Conservation (phyloP, 805 yeast genomes). For the Jamesozyma rosinii region DNA sequence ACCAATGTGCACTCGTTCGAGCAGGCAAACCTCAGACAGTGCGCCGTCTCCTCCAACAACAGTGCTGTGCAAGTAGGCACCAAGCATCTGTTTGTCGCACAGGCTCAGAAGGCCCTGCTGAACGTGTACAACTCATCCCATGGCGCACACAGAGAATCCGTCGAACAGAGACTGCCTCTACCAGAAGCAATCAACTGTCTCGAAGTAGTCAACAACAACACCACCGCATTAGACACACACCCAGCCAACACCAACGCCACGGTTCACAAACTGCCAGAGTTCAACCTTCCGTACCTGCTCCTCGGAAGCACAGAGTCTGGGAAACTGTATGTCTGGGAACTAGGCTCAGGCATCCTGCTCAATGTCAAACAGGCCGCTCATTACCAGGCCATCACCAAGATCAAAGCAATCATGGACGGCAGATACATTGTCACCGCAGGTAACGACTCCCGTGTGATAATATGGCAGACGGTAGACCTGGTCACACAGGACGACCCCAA, state of each 20-base stretch:
- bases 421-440: conserved; percentile 67
- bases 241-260: neutral
- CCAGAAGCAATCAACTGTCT: conserved; percentile 65
- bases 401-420: conserved; percentile 55
- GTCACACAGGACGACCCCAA: conserved; percentile 35
- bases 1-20: conserved; percentile 24
- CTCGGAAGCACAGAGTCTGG: conserved; percentile 55
- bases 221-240: conserved; percentile 7
- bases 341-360: conserved; percentile 64
- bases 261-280: conserved; percentile 30
- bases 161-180: conserved; percentile 71
- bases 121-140: conserved; percentile 51
- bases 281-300: conserved; percentile 57
- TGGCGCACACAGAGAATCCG: conserved; percentile 36
- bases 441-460: conserved; percentile 65
- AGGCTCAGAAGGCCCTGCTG: conserved; percentile 62
- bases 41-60: conserved; percentile 38
- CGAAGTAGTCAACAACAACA: conserved; percentile 19
- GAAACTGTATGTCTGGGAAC: conserved; percentile 75
- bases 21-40: conserved; percentile 27
- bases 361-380: conserved; percentile 66
- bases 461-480: conserved; percentile 65
- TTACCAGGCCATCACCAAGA: conserved; percentile 60
- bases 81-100: conserved; percentile 52
- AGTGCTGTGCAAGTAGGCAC: conserved; percentile 50